These are phyloP conservation scores for Endoconidiophora polonica DNA, from an alignment of 2,329 filamentous ascomycete genomes.

Conservation along the genomic window DNA sequence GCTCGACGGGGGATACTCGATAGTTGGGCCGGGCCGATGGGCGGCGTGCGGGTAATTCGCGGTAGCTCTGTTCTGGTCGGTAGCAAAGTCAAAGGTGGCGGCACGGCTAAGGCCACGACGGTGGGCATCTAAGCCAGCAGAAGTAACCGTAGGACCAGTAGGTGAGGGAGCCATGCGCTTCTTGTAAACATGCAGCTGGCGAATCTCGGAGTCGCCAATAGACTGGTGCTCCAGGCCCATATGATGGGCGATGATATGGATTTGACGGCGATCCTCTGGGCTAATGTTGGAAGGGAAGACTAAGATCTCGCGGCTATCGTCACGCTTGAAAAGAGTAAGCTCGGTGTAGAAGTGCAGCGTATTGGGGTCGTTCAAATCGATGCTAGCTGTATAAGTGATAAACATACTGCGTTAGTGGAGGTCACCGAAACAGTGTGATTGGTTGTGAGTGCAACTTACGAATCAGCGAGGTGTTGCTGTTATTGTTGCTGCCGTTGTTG, in stretches of 20 bases:
- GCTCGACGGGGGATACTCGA: conserved; percentile 73
- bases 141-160: conserved; percentile 36
- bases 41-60: conserved; percentile 59
- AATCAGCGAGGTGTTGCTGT: background rate
- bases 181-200: conserved; percentile 82
- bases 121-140: conserved; percentile 56
- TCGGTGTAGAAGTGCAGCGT: conserved; percentile 83
- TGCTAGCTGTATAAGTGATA: too few species aligned
- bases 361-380: conserved; percentile 82
- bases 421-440: background rate
- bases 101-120: conserved; percentile 78
- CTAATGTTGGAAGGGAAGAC: conserved; percentile 70
- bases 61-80: conserved; percentile 52
- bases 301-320: conserved; percentile 57
- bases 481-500: background rate
- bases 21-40: conserved; percentile 67
- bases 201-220: conserved; percentile 69
- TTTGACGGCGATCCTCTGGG: conserved; percentile 70
- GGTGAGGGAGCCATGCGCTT: conserved; percentile 36
- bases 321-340: conserved; percentile 74
- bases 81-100: conserved; percentile 93
- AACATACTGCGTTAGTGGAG: conserved; percentile 31
- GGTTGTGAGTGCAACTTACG: conserved; percentile 10
- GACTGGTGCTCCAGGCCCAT: conserved; percentile 86
- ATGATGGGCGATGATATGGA: conserved; percentile 88